Percentiles rank a stretch among this genome's conserved stretches.
phyloP scores from a whole-genome alignment of 2,329 filamentous ascomycete genomes.

The Pyrenochaeta sp. region DNA sequence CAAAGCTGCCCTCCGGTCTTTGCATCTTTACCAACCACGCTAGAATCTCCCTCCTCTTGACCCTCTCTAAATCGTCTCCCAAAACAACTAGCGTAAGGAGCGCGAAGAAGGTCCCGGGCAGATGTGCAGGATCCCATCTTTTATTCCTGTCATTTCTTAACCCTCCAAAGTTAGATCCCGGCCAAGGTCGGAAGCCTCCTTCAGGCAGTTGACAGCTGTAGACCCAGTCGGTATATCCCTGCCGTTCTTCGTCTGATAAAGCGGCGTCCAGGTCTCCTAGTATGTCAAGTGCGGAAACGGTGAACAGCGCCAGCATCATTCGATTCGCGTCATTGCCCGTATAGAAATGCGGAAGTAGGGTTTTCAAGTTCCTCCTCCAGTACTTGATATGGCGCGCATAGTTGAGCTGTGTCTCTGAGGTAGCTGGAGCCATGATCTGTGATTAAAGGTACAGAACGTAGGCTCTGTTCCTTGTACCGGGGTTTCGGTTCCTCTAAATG shows the following conservation, averaged over 20 bases:
- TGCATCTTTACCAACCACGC: constrained; percentile 80
- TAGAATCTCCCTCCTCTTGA: constrained; percentile 73
- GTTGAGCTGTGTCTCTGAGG: constrained; percentile 40
- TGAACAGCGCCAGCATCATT: constrained; percentile 90
- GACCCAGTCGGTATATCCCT: constrained; percentile 75
- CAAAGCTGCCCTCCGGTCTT: constrained; percentile 87
- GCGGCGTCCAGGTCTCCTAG: constrained; percentile 70
- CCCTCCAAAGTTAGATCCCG: constrained; percentile 68
- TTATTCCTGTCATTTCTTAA: constrained; percentile 61
- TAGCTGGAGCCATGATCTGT: constrained; percentile 28
- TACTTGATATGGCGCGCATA: constrained; percentile 76
- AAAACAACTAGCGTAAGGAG: constrained; percentile 75
- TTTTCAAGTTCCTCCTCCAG: constrained; percentile 88
- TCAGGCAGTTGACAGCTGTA: constrained; percentile 83
- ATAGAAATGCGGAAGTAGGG: constrained; percentile 81
- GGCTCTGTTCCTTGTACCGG: not conserved
- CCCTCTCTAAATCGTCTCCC: constrained; percentile 67
- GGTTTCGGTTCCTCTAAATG: not conserved
- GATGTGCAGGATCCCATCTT: constrained; percentile 77
- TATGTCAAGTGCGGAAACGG: constrained; percentile 83
- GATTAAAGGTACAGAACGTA: not conserved
- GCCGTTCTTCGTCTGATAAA: constrained; percentile 62
- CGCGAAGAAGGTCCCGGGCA: constrained; percentile 90
- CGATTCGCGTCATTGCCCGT: constrained; percentile 90
- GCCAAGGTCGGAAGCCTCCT: constrained; percentile 89